Evolutionary conservation across 306 rosid species (phyloP).

Genomic region (Quercus variabilis): DNA sequence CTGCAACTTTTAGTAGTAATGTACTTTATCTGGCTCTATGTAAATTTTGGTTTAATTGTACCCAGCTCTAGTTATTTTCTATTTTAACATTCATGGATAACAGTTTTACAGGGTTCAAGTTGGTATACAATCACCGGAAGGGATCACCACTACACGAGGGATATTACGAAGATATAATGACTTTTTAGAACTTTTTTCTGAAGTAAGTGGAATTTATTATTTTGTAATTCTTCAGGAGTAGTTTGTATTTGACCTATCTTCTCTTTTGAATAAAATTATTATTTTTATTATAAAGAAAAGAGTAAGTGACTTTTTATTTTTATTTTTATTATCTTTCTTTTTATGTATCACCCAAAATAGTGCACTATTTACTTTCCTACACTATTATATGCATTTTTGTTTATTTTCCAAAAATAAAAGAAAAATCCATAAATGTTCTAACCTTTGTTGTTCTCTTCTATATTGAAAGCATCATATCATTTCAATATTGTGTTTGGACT

Average conservation of each 20-base stretch:
- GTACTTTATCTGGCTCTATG: neutral
- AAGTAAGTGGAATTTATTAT: slow-evolving; percentile 42
- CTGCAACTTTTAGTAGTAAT: neutral
- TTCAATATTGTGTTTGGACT: neutral
- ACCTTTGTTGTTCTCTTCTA: neutral
- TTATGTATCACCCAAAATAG: neutral
- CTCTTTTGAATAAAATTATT: neutral
- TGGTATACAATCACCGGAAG: slow-evolving; percentile 79
- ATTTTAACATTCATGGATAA: slow-evolving; percentile 24
- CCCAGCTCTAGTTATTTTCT: neutral
- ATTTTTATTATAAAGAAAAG: too few species aligned
- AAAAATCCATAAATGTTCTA: neutral
- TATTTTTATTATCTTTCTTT: neutral
- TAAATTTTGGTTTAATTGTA: neutral
- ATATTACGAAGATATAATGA: slow-evolving; percentile 78
- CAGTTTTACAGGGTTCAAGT: slow-evolving; percentile 93
- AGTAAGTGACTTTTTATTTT: too few species aligned
- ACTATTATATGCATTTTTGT: neutral
- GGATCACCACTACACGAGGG: slow-evolving; percentile 56
- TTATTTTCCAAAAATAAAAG: neutral
- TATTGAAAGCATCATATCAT: neutral
- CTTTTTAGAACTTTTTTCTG: slow-evolving; percentile 60
- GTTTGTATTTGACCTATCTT: too few species aligned
- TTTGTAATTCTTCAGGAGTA: neutral
- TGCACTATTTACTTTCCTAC: neutral